These are phyloP conservation scores for Cenchrus purpureus DNA, from an alignment of 176 grass and related monocot species.

Conservation along the genomic window DNA sequence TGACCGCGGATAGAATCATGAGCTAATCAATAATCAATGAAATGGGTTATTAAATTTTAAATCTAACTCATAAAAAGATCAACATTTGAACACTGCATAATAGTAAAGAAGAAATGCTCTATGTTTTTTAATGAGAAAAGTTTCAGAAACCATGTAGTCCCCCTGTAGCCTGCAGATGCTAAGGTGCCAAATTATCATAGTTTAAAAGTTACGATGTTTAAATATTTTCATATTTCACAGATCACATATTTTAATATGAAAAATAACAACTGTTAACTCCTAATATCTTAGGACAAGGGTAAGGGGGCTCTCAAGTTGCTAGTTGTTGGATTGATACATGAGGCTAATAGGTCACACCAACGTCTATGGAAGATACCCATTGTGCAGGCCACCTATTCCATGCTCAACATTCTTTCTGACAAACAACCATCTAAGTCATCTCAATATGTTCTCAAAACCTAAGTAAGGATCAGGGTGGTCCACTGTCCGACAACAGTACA, in stretches of 20 bases:
- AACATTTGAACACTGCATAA: background rate
- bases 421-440: constrained; percentile 43
- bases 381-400: constrained; percentile 35
- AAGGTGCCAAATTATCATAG: constrained; percentile 16
- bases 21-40: background rate
- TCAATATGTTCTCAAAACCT: constrained; percentile 49
- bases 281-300: background rate
- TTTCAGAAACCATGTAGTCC: background rate
- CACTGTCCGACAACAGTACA: background rate
- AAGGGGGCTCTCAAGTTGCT: background rate
- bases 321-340: constrained; percentile 15
- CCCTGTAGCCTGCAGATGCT: background rate
- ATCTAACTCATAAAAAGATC: constrained; percentile 20
- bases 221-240: constrained; percentile 26
- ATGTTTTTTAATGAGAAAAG: background rate
- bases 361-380: background rate
- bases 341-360: constrained; percentile 12
- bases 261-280: constrained; percentile 11
- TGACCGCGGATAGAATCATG: constrained; percentile 28
- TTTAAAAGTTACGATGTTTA: constrained; percentile 4
- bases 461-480: constrained; percentile 39
- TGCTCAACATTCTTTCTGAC: constrained; percentile 29
- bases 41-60: background rate
- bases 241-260: background rate
- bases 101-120: constrained; percentile 6